Percentiles rank a stretch among this genome's conserved stretches.
These are phyloP conservation scores for Penicillium sp. DNA, from an alignment of 2,329 filamentous ascomycete genomes.

Conservation along the genomic window DNA sequence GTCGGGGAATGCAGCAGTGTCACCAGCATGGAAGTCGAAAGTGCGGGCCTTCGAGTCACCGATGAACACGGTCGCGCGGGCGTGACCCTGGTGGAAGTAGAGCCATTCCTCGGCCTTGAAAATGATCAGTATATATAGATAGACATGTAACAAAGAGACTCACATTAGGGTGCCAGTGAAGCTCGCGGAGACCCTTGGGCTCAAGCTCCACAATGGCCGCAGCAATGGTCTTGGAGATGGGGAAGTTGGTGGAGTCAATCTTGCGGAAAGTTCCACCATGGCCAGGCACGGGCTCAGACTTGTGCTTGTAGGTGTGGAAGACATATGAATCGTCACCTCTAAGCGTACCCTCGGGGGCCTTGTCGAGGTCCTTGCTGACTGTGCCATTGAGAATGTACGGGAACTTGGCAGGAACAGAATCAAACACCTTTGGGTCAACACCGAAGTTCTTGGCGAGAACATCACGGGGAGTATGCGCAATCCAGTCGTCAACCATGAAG, in stretches of 20 bases:
- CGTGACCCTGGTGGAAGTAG: constrained; percentile 67
- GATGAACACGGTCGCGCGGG: constrained; percentile 65
- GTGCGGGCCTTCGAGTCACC: constrained; percentile 63
- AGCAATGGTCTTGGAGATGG: constrained; percentile 65
- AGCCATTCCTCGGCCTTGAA: constrained; percentile 68
- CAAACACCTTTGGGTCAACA: constrained; percentile 61
- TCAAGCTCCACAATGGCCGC: constrained; percentile 65
- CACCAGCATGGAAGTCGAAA: constrained; percentile 68
- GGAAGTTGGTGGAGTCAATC: constrained; percentile 69
- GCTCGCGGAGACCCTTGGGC: constrained; percentile 64
- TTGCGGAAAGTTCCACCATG: constrained; percentile 64
- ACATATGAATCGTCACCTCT: constrained; percentile 63
- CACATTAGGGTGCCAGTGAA: constrained; percentile 72
- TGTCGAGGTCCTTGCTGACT: constrained; percentile 44
- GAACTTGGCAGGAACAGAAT: constrained; percentile 57
- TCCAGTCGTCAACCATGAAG: constrained; percentile 72
- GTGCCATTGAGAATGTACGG: constrained; percentile 66
- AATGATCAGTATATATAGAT: not conserved
- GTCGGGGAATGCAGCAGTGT: constrained; percentile 69
- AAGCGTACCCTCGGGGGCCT: constrained; percentile 54
- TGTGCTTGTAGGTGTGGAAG: constrained; percentile 60
- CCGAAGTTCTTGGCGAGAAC: constrained; percentile 71
- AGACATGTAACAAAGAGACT: constrained; percentile 21
- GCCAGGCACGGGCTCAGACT: constrained; percentile 60
- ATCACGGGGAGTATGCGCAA: constrained; percentile 64